These are phyloP conservation scores for Astragalus membranaceus DNA, from an alignment of 306 rosid species.

Conservation along the genomic window DNA sequence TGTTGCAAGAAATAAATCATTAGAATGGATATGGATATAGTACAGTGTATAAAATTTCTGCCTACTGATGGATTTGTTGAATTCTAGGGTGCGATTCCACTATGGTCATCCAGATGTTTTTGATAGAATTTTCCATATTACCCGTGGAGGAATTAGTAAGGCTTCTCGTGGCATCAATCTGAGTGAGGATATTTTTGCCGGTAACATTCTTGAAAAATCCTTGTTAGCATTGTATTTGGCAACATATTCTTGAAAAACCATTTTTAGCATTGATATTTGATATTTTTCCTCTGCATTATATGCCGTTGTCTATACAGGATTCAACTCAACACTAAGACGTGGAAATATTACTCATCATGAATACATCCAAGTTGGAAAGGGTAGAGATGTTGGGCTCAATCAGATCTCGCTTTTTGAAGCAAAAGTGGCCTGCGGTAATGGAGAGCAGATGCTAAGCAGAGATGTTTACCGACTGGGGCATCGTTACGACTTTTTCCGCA, in stretches of 20 bases:
- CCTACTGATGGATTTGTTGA: conserved; percentile 23
- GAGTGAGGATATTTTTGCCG: conserved; percentile 98
- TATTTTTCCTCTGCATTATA: conserved; percentile 21
- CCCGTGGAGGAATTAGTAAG: conserved; percentile 99
- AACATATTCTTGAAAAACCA: conserved; percentile 12
- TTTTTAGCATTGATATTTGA: not conserved
- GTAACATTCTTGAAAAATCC: conserved; percentile 38
- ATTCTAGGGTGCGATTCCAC: conserved; percentile 87
- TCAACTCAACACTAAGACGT: conserved; percentile 81
- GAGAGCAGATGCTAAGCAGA: conserved; percentile 90
- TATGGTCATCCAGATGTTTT: conserved; percentile 99
- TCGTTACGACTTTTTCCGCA: conserved; percentile 97
- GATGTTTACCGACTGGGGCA: conserved; percentile 91
- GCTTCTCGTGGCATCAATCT: conserved; percentile 93
- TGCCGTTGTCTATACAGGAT: conserved; percentile 45
- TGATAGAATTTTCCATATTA: conserved; percentile 92
- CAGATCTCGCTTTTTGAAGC: conserved; percentile 98
- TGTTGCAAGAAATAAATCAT: conserved; percentile 13
- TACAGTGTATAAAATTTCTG: not conserved
- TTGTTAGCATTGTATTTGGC: not conserved
- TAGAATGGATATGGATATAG: conserved; percentile 8
- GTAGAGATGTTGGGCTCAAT: conserved; percentile 96
- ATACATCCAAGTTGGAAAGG: conserved; percentile 96
- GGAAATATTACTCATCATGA: conserved; percentile 96
- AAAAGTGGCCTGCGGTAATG: conserved; percentile 94